These are phyloP conservation scores for Juncus effusus DNA, from an alignment of 176 grass and related monocot genomes.

Conservation along the genomic window DNA sequence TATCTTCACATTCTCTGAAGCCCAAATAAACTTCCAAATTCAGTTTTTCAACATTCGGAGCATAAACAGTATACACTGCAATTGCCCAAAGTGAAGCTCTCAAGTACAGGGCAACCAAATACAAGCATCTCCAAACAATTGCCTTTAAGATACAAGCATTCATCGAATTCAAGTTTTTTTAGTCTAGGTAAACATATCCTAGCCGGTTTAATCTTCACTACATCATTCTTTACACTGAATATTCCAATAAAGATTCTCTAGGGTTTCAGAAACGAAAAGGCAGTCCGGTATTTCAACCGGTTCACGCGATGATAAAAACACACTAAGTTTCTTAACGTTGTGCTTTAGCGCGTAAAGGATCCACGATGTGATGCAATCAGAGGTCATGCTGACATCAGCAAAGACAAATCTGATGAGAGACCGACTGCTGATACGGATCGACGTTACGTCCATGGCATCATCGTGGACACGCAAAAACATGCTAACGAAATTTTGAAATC, in stretches of 20 bases:
- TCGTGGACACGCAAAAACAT: background rate
- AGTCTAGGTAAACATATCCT: background rate
- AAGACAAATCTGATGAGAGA: background rate
- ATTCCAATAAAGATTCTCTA: background rate
- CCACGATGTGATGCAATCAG: background rate
- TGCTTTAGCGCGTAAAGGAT: background rate
- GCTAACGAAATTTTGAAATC: background rate
- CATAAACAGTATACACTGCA: conserved; percentile 4
- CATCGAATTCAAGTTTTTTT: background rate
- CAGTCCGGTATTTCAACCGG: background rate
- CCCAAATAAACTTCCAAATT: background rate
- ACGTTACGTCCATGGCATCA: background rate
- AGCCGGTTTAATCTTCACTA: background rate
- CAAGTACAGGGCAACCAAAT: background rate
- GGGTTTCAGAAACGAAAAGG: background rate
- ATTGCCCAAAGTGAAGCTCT: background rate
- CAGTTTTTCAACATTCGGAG: background rate
- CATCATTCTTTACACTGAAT: background rate
- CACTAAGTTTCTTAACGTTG: background rate
- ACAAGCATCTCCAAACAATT: background rate
- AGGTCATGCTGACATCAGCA: background rate
- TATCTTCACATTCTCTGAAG: background rate
- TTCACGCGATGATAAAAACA: background rate
- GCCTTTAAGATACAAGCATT: background rate
- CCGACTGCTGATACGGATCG: background rate